phyloP scores from a whole-genome alignment of 768 basidiomycete genomes.

The Lenzites betulinus region DNA sequence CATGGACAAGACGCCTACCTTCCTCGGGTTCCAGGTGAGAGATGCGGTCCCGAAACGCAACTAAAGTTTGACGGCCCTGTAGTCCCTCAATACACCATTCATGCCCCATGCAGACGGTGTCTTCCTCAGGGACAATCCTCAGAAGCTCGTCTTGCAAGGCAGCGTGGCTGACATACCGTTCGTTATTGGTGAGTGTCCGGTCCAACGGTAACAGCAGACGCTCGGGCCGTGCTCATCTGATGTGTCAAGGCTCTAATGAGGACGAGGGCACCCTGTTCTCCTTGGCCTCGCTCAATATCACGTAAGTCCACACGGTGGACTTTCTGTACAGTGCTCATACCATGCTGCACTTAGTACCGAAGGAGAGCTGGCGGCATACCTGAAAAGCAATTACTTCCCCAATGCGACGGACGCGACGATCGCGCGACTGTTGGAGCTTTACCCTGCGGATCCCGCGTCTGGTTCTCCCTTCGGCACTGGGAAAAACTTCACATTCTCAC shows the following conservation, averaged over 20 bases:
- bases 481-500: conserved; percentile 44
- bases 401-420: conserved; percentile 21
- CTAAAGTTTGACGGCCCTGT: neutral
- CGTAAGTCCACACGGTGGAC: conserved; percentile 23
- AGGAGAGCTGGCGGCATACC: conserved; percentile 15
- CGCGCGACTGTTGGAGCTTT: conserved; percentile 24
- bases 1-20: conserved; percentile 34
- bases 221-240: neutral
- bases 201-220: neutral
- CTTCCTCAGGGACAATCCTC: conserved; percentile 38
- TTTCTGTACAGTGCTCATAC: neutral
- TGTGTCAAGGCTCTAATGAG: neutral
- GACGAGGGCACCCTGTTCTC: conserved; percentile 44
- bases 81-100: neutral
- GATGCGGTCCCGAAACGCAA: neutral
- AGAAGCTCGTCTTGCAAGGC: conserved; percentile 43
- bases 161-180: conserved; percentile 50
- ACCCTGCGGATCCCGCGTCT: conserved; percentile 39
- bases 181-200: conserved; percentile 37
- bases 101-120: neutral
- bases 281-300: conserved; percentile 28
- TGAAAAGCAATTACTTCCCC: conserved; percentile 28
- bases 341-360: conserved; percentile 19
- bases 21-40: conserved; percentile 12
- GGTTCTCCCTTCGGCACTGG: conserved; percentile 58